Conservation (phyloP, 2,329 filamentous ascomycete species). For the Diaporthe caulivora region DNA sequence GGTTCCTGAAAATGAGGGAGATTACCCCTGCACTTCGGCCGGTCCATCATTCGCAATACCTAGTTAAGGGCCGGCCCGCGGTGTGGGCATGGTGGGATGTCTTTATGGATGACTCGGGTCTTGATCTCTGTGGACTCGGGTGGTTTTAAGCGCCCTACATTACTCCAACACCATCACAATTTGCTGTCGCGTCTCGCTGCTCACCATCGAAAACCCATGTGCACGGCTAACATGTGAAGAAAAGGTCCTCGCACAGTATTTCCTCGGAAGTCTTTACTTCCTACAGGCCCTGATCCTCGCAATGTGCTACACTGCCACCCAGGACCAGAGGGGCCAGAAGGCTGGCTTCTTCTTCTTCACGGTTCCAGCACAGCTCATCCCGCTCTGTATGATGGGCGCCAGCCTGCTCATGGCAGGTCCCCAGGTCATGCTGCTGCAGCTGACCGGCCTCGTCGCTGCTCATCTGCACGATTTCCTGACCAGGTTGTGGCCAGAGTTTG, state of each 20-base stretch:
- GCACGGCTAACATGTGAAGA: conserved; percentile 28
- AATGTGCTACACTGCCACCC: conserved; percentile 84
- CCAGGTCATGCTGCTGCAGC: conserved; percentile 70
- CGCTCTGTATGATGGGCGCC: conserved; percentile 82
- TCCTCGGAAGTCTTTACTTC: conserved; percentile 66
- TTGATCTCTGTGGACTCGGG: conserved; percentile 68
- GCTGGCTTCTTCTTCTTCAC: conserved; percentile 85
- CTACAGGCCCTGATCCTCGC: conserved; percentile 79
- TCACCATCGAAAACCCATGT: background rate
- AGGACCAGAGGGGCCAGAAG: conserved; percentile 84
- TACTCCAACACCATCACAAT: conserved; percentile 44
- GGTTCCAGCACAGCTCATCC: conserved; percentile 85
- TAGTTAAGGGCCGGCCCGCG: conserved; percentile 69
- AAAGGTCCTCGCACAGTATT: conserved; percentile 64
- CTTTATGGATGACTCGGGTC: conserved; percentile 77
- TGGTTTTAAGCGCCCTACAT: conserved; percentile 76
- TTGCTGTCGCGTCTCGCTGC: conserved; percentile 40
- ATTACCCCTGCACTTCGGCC: conserved; percentile 76
- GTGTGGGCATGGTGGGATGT: conserved; percentile 82
- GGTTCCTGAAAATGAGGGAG: conserved; percentile 89
- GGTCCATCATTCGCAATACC: conserved; percentile 77
- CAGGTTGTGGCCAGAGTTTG: conserved; percentile 88
- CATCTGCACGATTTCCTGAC: conserved; percentile 93
- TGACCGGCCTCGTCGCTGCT: conserved; percentile 85
- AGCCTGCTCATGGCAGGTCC: conserved; percentile 76